Evolutionary conservation across 371 early-diverging fungal species (phyloP).

Genomic region (Actinomortierella ambigua): DNA sequence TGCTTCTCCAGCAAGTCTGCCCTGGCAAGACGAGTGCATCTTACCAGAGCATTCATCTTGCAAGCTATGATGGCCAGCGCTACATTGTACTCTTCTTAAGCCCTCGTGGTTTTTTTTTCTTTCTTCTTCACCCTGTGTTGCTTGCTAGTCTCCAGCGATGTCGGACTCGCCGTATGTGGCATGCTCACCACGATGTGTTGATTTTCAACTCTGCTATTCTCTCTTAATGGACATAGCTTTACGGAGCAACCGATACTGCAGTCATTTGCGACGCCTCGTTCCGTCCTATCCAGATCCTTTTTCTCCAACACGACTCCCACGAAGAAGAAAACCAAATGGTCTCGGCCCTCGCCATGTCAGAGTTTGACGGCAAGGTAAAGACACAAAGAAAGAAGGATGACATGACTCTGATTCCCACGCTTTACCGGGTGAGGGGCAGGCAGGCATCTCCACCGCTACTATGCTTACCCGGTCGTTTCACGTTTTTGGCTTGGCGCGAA

Average conservation of each 20-base stretch:
- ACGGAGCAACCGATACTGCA: constrained; percentile 38
- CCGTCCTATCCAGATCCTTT: constrained; percentile 43
- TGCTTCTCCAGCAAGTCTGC: constrained; percentile 68
- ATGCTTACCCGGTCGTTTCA: no score
- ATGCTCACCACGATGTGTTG: background rate
- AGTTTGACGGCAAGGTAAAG: constrained; percentile 40
- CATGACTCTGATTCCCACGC: no score
- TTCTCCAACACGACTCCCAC: constrained; percentile 31
- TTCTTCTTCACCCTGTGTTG: no score
- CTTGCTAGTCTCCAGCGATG: no score
- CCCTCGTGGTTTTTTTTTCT: no score
- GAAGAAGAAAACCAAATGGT: constrained; percentile 40
- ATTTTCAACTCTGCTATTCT: constrained; percentile 2
- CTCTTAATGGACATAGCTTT: constrained; percentile 21
- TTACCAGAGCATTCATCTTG: constrained; percentile 56
- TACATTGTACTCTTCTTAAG: constrained; percentile 71
- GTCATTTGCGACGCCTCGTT: constrained; percentile 46
- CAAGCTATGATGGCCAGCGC: constrained; percentile 51
- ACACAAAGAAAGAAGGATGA: no score
- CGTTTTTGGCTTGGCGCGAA: background rate
- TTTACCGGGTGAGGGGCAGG: no score
- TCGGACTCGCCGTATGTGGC: no score
- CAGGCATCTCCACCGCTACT: no score
- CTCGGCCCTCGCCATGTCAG: constrained; percentile 43
- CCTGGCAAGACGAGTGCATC: constrained; percentile 67